phyloP scores from a whole-genome alignment of 768 basidiomycete species.

The Pluteus cervinus region DNA sequence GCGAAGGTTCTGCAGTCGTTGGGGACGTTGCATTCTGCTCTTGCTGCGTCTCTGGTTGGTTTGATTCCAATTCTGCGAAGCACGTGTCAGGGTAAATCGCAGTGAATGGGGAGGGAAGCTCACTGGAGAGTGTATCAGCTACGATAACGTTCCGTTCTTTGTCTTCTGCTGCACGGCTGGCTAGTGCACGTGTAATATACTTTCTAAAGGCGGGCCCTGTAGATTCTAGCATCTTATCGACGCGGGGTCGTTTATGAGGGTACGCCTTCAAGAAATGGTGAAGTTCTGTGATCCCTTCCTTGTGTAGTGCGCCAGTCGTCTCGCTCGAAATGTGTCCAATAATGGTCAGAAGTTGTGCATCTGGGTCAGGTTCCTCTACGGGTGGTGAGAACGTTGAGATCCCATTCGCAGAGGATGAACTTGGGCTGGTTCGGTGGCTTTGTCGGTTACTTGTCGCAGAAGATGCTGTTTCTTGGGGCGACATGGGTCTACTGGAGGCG shows the following conservation, averaged over 20 bases:
- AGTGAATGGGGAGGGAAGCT: conserved; percentile 16
- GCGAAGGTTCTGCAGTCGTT: conserved; percentile 12
- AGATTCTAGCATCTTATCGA: conserved; percentile 84
- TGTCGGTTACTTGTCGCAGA: conserved; percentile 46
- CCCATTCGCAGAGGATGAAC: conserved; percentile 58
- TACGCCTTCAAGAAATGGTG: conserved; percentile 91
- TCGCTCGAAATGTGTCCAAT: conserved; percentile 86
- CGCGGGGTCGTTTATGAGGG: conserved; percentile 74
- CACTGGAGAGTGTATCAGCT: conserved; percentile 80
- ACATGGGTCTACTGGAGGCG: conserved; percentile 63
- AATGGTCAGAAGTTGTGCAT: conserved; percentile 74
- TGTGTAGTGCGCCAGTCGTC: conserved; percentile 83
- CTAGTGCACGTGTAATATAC: conserved; percentile 84
- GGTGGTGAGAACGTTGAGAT: conserved; percentile 42
- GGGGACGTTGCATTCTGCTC: conserved; percentile 25
- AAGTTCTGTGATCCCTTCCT: conserved; percentile 91
- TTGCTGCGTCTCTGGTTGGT: conserved; percentile 22
- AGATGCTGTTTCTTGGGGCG: conserved; percentile 58
- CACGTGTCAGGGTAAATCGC: conserved; percentile 7
- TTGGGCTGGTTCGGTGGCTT: conserved; percentile 64
- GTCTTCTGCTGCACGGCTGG: conserved; percentile 84
- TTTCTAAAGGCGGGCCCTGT: conserved; percentile 89
- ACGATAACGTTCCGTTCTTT: conserved; percentile 74
- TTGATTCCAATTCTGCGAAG: conserved; percentile 55
- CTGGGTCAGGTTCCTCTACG: conserved; percentile 82